These are phyloP conservation scores for Colletotrichum cuscutae DNA, from an alignment of 2,329 filamentous ascomycete genomes.

Conservation along the genomic window DNA sequence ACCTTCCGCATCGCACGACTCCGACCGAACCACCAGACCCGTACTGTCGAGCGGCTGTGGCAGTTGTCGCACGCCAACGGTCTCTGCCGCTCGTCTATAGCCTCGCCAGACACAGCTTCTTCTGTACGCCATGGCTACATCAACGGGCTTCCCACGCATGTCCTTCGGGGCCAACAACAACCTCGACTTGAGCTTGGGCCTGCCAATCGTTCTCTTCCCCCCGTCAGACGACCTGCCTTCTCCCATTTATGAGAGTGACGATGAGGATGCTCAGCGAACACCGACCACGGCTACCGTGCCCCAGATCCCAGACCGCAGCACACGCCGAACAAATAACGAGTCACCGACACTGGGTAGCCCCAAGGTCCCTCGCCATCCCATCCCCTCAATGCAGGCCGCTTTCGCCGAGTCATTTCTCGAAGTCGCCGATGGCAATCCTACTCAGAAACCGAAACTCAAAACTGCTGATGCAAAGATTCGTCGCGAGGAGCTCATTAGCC, in stretches of 20 bases:
- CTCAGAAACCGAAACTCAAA: slow-evolving; percentile 62
- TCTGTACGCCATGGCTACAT: slow-evolving; percentile 34
- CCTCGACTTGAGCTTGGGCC: slow-evolving; percentile 33
- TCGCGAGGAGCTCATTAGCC: slow-evolving; percentile 75
- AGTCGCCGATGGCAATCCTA: slow-evolving; percentile 62
- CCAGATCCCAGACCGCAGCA: slow-evolving; percentile 29
- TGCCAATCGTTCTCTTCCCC: slow-evolving; percentile 34
- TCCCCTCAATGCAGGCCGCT: slow-evolving; percentile 80
- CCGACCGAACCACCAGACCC: slow-evolving; percentile 13
- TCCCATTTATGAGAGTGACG: slow-evolving; percentile 23
- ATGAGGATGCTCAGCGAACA: slow-evolving; percentile 33
- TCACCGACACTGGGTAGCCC: slow-evolving; percentile 18
- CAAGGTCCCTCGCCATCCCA: slow-evolving; percentile 68
- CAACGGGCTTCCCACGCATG: slow-evolving; percentile 34
- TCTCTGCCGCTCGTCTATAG: slow-evolving; percentile 21
- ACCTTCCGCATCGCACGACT: slow-evolving; percentile 22
- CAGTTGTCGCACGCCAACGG: slow-evolving; percentile 30
- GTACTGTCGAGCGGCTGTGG: slow-evolving; percentile 22
- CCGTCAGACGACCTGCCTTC: slow-evolving; percentile 24
- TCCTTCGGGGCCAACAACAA: slow-evolving; percentile 33
- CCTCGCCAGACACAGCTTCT: slow-evolving; percentile 12
- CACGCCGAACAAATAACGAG: slow-evolving; percentile 27
- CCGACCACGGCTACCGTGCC: slow-evolving; percentile 30
- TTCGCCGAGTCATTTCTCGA: slow-evolving; percentile 86
- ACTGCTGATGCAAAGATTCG: slow-evolving; percentile 69